A percentile compares a stretch with the other conserved stretches of the same genome.
phyloP scores from a whole-genome alignment of 1,139 yeast genomes.

The Kurtzmaniella quercitrusa region DNA sequence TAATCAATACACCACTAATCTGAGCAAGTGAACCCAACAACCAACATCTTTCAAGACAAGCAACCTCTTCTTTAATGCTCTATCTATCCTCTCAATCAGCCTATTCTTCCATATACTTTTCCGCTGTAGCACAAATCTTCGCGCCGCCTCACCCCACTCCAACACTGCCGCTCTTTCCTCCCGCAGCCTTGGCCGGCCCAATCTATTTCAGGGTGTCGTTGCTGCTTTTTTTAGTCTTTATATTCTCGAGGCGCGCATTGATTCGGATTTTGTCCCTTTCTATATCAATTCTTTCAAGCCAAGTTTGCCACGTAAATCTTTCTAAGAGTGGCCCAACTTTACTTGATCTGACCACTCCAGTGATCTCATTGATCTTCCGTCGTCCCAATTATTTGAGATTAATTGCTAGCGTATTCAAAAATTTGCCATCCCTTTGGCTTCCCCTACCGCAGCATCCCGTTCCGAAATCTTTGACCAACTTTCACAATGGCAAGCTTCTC shows the following conservation, averaged over 20 bases:
- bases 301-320: background rate
- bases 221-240: background rate
- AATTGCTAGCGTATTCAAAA: background rate
- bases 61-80: no score
- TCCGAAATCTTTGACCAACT: background rate
- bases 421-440: background rate
- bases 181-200: background rate
- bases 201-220: background rate
- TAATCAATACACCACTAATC: background rate
- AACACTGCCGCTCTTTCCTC: background rate
- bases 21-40: no score
- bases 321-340: background rate
- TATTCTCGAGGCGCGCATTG: background rate
- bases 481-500: constrained; percentile 12
- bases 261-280: background rate
- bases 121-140: background rate
- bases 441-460: background rate
- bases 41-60: no score
- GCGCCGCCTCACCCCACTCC: background rate
- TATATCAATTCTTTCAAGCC: background rate
- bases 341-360: background rate
- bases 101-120: background rate
- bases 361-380: no score
- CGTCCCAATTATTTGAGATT: background rate
- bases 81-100: background rate